Conservation (phyloP, 2,329 filamentous ascomycete species). For the Pseudogymnoascus sp. region DNA sequence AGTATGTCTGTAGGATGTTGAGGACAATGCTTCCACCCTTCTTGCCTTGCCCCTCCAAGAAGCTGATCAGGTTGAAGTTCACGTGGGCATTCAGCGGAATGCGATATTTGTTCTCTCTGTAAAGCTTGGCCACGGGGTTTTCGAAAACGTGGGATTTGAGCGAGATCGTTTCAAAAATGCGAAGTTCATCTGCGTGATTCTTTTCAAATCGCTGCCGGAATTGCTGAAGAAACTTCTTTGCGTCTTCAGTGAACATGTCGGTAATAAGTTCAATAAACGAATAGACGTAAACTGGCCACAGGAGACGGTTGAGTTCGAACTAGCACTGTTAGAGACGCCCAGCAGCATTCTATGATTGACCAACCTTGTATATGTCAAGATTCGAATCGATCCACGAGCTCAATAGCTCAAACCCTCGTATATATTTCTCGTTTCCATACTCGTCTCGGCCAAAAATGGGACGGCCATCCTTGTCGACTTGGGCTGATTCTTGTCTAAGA, state of each 20-base stretch:
- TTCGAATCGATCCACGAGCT: conserved; percentile 84
- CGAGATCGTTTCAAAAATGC: conserved; percentile 62
- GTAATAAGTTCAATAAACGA: conserved; percentile 74
- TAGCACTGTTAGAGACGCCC: conserved; percentile 29
- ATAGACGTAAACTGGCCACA: conserved; percentile 94
- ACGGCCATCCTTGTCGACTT: conserved; percentile 71
- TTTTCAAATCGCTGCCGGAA: conserved; percentile 63
- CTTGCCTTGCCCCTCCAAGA: conserved; percentile 77
- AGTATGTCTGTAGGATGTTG: conserved; percentile 57
- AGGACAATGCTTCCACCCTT: conserved; percentile 72
- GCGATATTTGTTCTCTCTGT: conserved; percentile 78
- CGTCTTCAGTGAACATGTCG: conserved; percentile 62
- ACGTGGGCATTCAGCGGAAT: conserved; percentile 82
- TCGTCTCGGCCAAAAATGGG: conserved; percentile 59
- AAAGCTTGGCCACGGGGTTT: conserved; percentile 70
- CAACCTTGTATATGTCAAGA: conserved; percentile 85
- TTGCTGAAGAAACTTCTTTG: conserved; percentile 61
- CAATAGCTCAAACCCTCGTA: conserved; percentile 63
- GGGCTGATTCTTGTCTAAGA: conserved; percentile 80
- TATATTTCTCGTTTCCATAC: conserved; percentile 66
- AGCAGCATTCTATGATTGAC: conserved; percentile 17
- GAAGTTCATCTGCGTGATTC: conserved; percentile 73
- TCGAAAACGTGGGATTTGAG: conserved; percentile 70
- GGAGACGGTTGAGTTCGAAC: conserved; percentile 77
- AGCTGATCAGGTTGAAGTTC: conserved; percentile 74